A percentile compares a stretch with the other conserved stretches of the same genome.
phyloP scores from a whole-genome alignment of 108 stramenopile genomes.

The Aureococcus anophagefferens region DNA sequence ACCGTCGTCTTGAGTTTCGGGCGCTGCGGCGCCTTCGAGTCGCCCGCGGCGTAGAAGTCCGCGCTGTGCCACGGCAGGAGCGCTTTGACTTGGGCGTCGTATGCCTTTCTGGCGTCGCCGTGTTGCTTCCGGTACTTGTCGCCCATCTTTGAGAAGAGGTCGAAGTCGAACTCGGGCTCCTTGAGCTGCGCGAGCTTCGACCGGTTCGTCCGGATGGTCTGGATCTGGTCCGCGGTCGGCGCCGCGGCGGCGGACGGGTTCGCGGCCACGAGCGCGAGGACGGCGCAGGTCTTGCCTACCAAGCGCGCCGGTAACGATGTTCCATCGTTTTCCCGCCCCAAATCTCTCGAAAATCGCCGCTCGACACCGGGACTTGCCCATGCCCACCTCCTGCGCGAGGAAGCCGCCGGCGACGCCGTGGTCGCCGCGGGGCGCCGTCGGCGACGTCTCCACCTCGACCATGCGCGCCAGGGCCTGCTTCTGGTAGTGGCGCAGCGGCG shows the following conservation, averaged over 20 bases:
- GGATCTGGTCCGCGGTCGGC: not conserved
- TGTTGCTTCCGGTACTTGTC: too few relatives aligned
- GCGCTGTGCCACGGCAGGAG: too few relatives aligned
- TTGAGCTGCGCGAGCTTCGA: not conserved
- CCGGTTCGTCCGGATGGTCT: not conserved
- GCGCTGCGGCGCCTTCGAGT: too few relatives aligned
- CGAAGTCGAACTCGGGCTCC: not conserved
- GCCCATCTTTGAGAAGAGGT: too few relatives aligned
- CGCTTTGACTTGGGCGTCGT: too few relatives aligned
- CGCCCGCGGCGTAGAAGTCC: too few relatives aligned
- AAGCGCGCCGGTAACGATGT: too few relatives aligned
- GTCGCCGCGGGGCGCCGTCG: not conserved
- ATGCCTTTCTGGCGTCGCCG: too few relatives aligned
- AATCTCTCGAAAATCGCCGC: too few relatives aligned
- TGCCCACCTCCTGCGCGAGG: not conserved
- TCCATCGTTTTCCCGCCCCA: too few relatives aligned
- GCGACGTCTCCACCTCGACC: not conserved
- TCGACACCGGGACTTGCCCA: not conserved
- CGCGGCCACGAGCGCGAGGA: constrained; percentile 1
- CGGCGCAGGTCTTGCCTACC: too few relatives aligned
- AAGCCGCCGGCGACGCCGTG: not conserved
- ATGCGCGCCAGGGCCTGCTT: not conserved
- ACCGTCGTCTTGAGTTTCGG: constrained; percentile 1
- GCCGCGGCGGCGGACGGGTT: too few relatives aligned
- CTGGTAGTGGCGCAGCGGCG: constrained; percentile 2